Evolutionary conservation across 1,139 yeast species (phyloP).

Genomic region (Sugiyamaella xylanicola): DNA sequence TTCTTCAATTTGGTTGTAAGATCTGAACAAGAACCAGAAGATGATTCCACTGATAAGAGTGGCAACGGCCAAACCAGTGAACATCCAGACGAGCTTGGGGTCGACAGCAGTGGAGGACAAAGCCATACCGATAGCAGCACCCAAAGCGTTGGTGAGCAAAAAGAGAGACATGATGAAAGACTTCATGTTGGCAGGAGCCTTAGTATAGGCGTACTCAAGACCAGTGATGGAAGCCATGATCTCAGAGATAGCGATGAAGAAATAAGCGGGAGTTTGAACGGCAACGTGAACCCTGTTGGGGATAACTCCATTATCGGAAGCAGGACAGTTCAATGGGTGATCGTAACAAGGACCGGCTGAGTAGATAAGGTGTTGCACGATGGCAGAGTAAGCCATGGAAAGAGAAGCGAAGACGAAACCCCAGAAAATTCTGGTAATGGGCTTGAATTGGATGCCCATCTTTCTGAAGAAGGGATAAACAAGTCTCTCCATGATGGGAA

Average conservation of each 20-base stretch:
- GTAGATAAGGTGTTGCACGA: constrained; percentile 75
- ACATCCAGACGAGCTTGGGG: constrained; percentile 71
- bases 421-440: constrained; percentile 70
- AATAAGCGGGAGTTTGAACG: constrained; percentile 64
- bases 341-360: constrained; percentile 76
- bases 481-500: constrained; percentile 58
- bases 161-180: constrained; percentile 66
- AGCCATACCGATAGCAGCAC: constrained; percentile 74
- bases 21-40: constrained; percentile 64
- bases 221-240: constrained; percentile 69
- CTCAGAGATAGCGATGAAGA: constrained; percentile 63
- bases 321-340: constrained; percentile 50
- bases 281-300: constrained; percentile 64
- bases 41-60: constrained; percentile 60
- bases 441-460: constrained; percentile 46
- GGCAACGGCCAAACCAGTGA: constrained; percentile 61
- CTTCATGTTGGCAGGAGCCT: constrained; percentile 67
- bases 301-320: constrained; percentile 40
- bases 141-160: constrained; percentile 63
- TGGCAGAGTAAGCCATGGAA: constrained; percentile 80
- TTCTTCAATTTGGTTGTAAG: constrained; percentile 61
- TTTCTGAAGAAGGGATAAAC: constrained; percentile 60
- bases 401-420: constrained; percentile 75
- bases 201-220: constrained; percentile 68
- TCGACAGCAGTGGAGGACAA: constrained; percentile 64